phyloP scores from a whole-genome alignment of 495 filamentous ascomycete genomes.

The Friedmanniomyces endolithicus region DNA sequence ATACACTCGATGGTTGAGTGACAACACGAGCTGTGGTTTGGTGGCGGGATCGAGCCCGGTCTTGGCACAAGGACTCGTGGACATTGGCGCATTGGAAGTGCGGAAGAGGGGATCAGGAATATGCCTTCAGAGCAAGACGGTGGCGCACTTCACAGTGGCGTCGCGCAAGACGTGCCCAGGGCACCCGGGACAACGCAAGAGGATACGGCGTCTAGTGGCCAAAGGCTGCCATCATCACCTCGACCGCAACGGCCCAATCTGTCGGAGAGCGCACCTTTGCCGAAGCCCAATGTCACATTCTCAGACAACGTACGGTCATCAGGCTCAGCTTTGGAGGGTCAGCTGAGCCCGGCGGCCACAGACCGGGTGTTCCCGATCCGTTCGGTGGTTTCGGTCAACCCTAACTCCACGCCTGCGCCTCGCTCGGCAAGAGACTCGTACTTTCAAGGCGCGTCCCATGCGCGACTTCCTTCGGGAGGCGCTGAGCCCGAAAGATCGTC shows the following conservation, averaged over 20 bases:
- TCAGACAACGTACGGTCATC: neutral
- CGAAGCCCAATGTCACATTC: conserved; percentile 2
- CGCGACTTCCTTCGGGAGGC: conserved; percentile 3
- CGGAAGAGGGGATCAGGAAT: neutral
- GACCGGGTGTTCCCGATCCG: conserved; percentile 79
- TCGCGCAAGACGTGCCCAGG: neutral
- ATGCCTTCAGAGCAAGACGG: neutral
- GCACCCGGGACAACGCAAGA: neutral
- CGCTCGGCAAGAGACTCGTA: conserved; percentile 16
- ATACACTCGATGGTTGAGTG: too few relatives aligned
- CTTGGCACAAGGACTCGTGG: too few relatives aligned
- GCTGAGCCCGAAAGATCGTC: neutral
- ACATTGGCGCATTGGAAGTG: neutral
- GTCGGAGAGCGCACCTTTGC: neutral
- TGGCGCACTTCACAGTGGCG: neutral
- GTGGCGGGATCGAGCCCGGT: too few relatives aligned
- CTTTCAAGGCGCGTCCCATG: conserved; percentile 19
- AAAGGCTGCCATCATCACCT: neutral
- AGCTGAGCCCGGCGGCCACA: conserved; percentile 34
- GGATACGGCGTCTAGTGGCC: neutral
- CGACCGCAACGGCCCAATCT: neutral
- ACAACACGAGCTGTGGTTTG: too few relatives aligned
- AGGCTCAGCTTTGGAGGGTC: conserved; percentile 6
- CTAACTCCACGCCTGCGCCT: conserved; percentile 33
- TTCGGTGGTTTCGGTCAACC: conserved; percentile 64